These are phyloP conservation scores for Penicillium verhagenii DNA, from an alignment of 495 filamentous ascomycete species.

Conservation along the genomic window DNA sequence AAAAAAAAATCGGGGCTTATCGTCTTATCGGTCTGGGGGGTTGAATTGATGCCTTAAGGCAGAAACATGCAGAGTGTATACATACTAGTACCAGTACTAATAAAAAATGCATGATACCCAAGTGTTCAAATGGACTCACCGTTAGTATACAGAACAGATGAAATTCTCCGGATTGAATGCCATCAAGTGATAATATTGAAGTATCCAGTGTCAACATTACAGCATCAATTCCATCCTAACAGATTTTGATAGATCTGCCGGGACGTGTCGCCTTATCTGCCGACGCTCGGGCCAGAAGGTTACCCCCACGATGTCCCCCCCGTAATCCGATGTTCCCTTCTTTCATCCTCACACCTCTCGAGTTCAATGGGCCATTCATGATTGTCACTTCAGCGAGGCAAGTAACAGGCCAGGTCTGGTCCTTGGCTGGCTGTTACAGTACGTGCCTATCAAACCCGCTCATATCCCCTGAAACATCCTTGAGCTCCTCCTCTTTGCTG, in stretches of 20 bases:
- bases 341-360: constrained; percentile 1
- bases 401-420: constrained; percentile 44
- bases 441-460: constrained; percentile 19
- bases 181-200: too few species aligned
- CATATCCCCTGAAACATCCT: constrained; percentile 8
- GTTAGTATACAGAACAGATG: too few species aligned
- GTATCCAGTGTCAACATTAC: too few species aligned
- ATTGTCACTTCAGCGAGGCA: constrained; percentile 41
- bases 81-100: too few species aligned
- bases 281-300: constrained; percentile 27
- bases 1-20: neutral
- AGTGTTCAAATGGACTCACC: too few species aligned
- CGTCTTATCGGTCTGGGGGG: neutral
- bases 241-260: constrained; percentile 22
- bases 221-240: too few species aligned
- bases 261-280: constrained; percentile 24
- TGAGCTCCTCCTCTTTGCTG: constrained; percentile 12
- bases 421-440: constrained; percentile 38
- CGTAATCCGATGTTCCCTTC: too few species aligned
- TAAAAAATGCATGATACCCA: too few species aligned
- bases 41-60: neutral
- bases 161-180: too few species aligned
- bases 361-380: constrained; percentile 45
- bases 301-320: constrained; percentile 13
- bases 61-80: too few species aligned